Percentiles rank a stretch among this genome's conserved stretches.
phyloP scores from a whole-genome alignment of 176 grass and related monocot species.

The Hordeum marinum region DNA sequence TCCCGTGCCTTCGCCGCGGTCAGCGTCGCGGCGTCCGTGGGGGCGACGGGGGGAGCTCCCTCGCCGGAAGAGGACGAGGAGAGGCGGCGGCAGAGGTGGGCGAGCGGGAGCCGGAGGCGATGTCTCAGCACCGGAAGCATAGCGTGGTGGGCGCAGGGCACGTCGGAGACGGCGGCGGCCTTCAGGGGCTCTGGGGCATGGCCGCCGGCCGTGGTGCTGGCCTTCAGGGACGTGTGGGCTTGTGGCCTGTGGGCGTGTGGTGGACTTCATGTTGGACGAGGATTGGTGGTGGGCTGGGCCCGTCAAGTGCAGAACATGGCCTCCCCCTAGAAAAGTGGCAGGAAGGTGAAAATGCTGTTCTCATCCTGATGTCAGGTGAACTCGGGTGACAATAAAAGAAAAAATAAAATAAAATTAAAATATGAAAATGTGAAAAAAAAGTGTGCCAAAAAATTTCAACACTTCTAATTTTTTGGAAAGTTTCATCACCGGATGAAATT shows the following conservation, averaged over 20 bases:
- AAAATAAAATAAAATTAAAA: no score
- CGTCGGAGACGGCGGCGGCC: background rate
- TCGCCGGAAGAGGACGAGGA: background rate
- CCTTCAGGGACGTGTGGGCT: background rate
- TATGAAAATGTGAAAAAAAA: no score
- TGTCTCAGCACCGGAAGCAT: slow-evolving; percentile 38
- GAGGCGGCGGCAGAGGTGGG: background rate
- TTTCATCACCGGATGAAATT: no score
- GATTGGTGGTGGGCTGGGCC: background rate
- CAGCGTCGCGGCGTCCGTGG: background rate
- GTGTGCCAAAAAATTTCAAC: no score
- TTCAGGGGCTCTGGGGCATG: background rate
- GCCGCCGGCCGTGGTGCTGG: background rate
- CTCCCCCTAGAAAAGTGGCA: no score
- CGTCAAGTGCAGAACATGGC: background rate
- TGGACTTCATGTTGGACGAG: background rate
- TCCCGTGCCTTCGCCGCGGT: slow-evolving; percentile 16
- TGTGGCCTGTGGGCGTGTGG: background rate
- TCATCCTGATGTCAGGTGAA: no score
- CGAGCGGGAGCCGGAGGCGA: slow-evolving; percentile 2
- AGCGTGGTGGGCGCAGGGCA: no score
- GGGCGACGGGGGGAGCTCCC: background rate
- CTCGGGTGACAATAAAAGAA: no score
- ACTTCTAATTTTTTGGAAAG: no score
- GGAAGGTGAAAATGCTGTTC: no score